Percentiles rank a stretch among this genome's conserved stretches.
These are phyloP conservation scores for Rutstroemia sp. DNA, from an alignment of 2,329 filamentous ascomycete genomes.

Conservation along the genomic window DNA sequence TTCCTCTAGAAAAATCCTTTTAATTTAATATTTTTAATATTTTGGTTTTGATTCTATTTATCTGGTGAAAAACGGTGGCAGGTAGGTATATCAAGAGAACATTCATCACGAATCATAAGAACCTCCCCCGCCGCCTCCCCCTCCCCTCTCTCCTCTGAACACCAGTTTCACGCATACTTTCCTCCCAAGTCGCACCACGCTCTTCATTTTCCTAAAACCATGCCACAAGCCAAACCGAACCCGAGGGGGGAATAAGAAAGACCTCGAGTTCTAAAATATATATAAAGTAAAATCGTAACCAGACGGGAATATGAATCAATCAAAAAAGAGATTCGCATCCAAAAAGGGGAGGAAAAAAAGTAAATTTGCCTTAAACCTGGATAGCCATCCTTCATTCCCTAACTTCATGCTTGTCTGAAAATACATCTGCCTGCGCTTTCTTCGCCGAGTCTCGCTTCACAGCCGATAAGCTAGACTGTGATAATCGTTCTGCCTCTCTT, in stretches of 20 bases:
- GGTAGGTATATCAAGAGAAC: neutral
- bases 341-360: neutral
- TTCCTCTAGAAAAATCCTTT: too few relatives aligned
- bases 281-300: constrained; percentile 2
- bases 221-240: neutral
- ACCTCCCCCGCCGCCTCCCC: too few relatives aligned
- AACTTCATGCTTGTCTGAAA: constrained; percentile 52
- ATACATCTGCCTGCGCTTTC: constrained; percentile 39
- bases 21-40: too few relatives aligned
- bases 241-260: neutral
- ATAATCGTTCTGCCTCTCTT: constrained; percentile 25
- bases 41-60: too few relatives aligned
- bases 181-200: too few relatives aligned
- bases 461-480: constrained; percentile 43
- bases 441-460: constrained; percentile 47
- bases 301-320: neutral
- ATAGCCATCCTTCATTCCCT: constrained; percentile 31
- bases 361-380: neutral
- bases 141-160: too few relatives aligned
- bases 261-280: neutral
- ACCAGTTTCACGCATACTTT: too few relatives aligned
- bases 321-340: neutral
- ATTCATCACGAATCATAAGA: too few relatives aligned
- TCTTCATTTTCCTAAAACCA: too few relatives aligned
- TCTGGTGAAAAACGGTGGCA: neutral